These are phyloP conservation scores for Didymella sp. DNA, from an alignment of 2,329 filamentous ascomycete species.

Conservation along the genomic window DNA sequence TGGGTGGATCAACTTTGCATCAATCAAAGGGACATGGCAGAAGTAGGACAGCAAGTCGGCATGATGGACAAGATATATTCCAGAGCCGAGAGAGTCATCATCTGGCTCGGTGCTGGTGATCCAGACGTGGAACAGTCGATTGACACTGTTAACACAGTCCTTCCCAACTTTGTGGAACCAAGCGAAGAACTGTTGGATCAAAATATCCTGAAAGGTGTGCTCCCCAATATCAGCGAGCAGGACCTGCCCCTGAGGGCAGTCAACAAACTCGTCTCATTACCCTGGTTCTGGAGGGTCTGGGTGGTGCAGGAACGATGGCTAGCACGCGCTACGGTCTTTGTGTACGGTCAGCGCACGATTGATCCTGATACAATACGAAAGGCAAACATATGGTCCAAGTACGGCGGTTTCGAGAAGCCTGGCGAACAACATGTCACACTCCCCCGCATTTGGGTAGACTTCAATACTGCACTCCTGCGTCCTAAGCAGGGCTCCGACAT, in stretches of 20 bases:
- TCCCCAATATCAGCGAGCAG: background rate
- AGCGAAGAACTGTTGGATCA: background rate
- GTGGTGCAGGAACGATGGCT: slow-evolving; percentile 1
- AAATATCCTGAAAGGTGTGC: background rate
- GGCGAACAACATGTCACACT: no score
- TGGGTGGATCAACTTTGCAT: slow-evolving; percentile 1
- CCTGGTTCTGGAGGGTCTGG: slow-evolving; percentile 2
- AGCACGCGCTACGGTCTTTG: background rate
- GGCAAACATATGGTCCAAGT: background rate
- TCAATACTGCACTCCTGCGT: no score
- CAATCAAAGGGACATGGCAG: background rate
- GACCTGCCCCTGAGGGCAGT: background rate
- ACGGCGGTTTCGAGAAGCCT: background rate
- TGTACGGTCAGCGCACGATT: background rate
- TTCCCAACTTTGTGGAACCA: background rate
- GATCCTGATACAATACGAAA: background rate
- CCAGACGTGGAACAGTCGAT: background rate
- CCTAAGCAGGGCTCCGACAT: no score
- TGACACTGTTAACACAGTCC: background rate
- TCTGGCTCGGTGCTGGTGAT: background rate
- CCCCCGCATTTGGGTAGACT: no score
- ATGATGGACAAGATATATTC: background rate
- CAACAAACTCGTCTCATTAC: background rate
- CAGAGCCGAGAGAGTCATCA: background rate
- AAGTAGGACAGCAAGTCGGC: background rate